Conservation (phyloP, 2,329 filamentous ascomycete species). For the Epichloe brachyelytri region DNA sequence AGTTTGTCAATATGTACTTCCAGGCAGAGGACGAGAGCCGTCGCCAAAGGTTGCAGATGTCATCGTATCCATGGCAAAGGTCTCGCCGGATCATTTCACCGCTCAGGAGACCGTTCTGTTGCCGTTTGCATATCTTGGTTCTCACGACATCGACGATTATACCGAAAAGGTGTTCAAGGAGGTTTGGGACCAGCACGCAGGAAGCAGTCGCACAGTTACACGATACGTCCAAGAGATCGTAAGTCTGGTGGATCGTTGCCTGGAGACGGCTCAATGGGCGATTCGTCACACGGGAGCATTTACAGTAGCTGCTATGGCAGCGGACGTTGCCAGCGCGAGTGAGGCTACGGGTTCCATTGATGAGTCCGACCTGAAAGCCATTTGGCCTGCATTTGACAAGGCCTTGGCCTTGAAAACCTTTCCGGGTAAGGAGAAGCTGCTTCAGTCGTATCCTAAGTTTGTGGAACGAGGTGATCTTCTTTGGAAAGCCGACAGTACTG, state of each 20-base stretch:
- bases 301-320: slow-evolving; percentile 61
- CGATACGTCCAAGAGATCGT: slow-evolving; percentile 79
- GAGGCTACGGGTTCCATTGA: slow-evolving; percentile 46
- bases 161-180: slow-evolving; percentile 69
- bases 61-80: slow-evolving; percentile 69
- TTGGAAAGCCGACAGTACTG: slow-evolving; percentile 36
- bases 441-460: slow-evolving; percentile 69
- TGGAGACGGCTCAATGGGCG: slow-evolving; percentile 76
- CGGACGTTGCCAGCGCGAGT: slow-evolving; percentile 48
- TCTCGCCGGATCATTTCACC: slow-evolving; percentile 80
- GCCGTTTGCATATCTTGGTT: slow-evolving; percentile 78
- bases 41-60: slow-evolving; percentile 68
- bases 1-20: slow-evolving; percentile 62
- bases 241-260: slow-evolving; percentile 48
- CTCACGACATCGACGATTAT: slow-evolving; percentile 72
- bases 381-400: slow-evolving; percentile 80
- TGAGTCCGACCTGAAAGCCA: slow-evolving; percentile 41
- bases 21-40: slow-evolving; percentile 63
- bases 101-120: slow-evolving; percentile 61
- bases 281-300: slow-evolving; percentile 82
- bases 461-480: slow-evolving; percentile 49
- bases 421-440: slow-evolving; percentile 75
- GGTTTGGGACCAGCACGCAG: slow-evolving; percentile 85
- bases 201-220: slow-evolving; percentile 66
- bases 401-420: slow-evolving; percentile 83